Conservation (phyloP, 2,329 filamentous ascomycete species). For the Penicillium sp. region DNA sequence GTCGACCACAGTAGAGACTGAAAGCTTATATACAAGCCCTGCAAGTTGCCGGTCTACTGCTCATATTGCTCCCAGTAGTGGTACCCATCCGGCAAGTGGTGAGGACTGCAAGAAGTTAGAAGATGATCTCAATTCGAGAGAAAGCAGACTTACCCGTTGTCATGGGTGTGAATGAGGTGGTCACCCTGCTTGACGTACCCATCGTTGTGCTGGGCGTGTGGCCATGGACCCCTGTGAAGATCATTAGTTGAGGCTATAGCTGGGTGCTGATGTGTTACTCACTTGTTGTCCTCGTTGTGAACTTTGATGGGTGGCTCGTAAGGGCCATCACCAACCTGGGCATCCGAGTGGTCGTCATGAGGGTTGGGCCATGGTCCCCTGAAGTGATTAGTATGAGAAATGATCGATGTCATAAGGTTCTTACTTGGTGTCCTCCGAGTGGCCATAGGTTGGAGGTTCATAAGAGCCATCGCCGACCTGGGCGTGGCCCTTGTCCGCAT, state of each 20-base stretch:
- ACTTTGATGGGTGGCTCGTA: constrained; percentile 9
- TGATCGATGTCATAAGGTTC: not conserved
- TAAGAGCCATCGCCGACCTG: constrained; percentile 12
- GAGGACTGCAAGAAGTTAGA: constrained; percentile 5
- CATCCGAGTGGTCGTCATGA: constrained; percentile 10
- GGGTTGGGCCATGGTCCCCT: constrained; percentile 12
- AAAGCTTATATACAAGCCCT: constrained; percentile 16
- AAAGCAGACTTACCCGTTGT: constrained; percentile 11
- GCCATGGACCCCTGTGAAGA: constrained; percentile 9
- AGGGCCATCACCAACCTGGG: constrained; percentile 9
- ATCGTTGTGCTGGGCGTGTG: constrained; percentile 8
- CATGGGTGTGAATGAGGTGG: constrained; percentile 7
- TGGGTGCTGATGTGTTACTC: not conserved
- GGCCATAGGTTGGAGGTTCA: constrained; percentile 2
- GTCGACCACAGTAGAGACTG: constrained; percentile 2
- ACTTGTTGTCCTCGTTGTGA: constrained; percentile 7
- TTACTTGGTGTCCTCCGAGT: constrained; percentile 7
- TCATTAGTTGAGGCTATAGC: not conserved
- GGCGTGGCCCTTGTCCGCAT: constrained; percentile 7
- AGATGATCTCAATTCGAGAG: not conserved
- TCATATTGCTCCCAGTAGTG: constrained; percentile 15
- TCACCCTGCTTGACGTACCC: constrained; percentile 8
- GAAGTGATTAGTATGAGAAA: not conserved
- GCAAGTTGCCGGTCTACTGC: not conserved
- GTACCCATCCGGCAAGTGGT: constrained; percentile 12